Conservation (phyloP, 2,329 filamentous ascomycete species). For the Talaromyces funiculosus region DNA sequence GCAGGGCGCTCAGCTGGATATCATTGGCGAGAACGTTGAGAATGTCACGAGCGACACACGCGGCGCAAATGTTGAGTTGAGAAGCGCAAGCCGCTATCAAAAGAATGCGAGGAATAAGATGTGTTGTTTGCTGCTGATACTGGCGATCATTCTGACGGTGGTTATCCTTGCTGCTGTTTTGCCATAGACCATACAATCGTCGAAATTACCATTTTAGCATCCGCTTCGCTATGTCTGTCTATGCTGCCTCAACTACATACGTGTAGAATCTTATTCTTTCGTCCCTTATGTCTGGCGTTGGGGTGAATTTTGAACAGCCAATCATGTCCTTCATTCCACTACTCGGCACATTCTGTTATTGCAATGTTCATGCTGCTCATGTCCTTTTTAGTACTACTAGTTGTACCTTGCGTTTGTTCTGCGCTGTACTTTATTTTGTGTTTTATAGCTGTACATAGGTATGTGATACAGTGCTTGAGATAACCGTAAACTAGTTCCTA, state of each 20-base stretch:
- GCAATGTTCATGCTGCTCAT: not conserved
- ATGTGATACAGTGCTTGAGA: not conserved
- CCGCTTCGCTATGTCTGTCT: not conserved
- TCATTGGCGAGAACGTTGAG: constrained; percentile 83
- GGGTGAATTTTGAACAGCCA: not conserved
- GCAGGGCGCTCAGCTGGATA: constrained; percentile 82
- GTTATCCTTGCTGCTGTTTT: constrained; percentile 81
- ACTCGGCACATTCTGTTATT: not conserved
- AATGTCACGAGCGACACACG: constrained; percentile 73
- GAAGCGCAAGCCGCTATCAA: constrained; percentile 84
- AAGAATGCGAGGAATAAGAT: constrained; percentile 92
- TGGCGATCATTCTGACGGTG: constrained; percentile 83
- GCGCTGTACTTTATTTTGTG: not conserved
- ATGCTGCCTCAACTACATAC: not conserved
- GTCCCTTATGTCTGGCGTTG: constrained; percentile 2
- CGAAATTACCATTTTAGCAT: not conserved
- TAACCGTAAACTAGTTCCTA: too few species aligned
- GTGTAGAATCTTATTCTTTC: not conserved
- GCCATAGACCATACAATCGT: constrained; percentile 46
- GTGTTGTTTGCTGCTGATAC: constrained; percentile 82
- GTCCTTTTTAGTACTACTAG: not conserved
- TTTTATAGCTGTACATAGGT: not conserved
- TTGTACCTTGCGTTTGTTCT: not conserved
- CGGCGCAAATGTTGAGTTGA: constrained; percentile 78
- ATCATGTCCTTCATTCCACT: not conserved